Evolutionary conservation across 108 stramenopile genomes (phyloP), one percentile per base, ranked within the genome.

Genomic region (Pseudonitzschia pungens): DNA sequence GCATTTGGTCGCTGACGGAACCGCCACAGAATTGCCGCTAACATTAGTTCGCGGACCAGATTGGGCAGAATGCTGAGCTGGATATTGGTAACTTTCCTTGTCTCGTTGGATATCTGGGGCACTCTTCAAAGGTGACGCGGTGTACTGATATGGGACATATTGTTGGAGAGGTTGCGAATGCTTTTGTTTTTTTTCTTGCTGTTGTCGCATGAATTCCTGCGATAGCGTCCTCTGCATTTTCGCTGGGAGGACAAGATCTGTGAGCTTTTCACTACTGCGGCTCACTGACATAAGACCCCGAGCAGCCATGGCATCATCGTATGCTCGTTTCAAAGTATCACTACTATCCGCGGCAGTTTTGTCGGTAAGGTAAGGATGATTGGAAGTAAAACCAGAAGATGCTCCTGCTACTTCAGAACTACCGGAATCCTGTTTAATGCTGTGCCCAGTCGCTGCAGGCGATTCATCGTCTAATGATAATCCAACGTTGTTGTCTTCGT

Each of bases 401-500:
- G 75, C 71, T 10, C 15, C 12, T 11, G 57, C 12, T n/a, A 15
- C 54, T 11, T 32, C 58, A 57, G 70, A 70, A n/a, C 67, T 67
- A 69, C 67, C 62, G 26, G 66, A 32, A 14, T 78, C 77, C 48
- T 72, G 72, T 44, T 64, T 72, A 14, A 36, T 33, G 41, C 27
- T 28, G 28, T 67, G 53, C 28, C 36, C 55, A 42, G 64, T 69
- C 65, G 71, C 33, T 28, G 89, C 77, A 6, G 92, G 73, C 28
- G 87, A 83, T 58, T 93, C 93, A 40, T 86, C 96, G 59, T 96
- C 96, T 50, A 96, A 73, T 4, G 92, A 92, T 60, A 96, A 84
- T 29, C 96, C 96, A 62, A 96, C 87, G 64, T 92, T 90, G 74
- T 94, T 91, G 67, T 94, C 93, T 59, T 93, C 92, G 53, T 93